Evolutionary conservation across 106 monocot genomes (phyloP), one percentile per base, ranked within the genome.

Genomic region (Phalaenopsis aphrodite): DNA sequence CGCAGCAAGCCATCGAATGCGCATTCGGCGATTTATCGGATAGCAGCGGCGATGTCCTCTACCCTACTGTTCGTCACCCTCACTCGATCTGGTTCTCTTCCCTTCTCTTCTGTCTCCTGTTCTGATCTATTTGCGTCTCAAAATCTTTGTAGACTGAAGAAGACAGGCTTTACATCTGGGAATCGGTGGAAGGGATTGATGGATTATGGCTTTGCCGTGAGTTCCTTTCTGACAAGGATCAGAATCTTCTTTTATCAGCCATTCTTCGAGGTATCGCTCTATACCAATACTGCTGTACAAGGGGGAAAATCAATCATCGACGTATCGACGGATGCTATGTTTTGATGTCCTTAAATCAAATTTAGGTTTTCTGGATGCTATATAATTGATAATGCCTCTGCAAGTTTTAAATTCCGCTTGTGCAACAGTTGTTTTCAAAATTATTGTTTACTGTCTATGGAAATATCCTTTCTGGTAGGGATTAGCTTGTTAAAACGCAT

Each of bases 151-250:
- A 76, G 76, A 30, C 36, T 8, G 30, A 76, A 47, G 76, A 76
- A n/a, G 47, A 8, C 21, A 30, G 52, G 42, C 48, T 48, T 49
- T 76, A 76, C 18, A 14, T 23, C 18, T 81, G 81, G 81, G 81
- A 81, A 76, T 8, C 81, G 3, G 75, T 81, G 10, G 43, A 55
- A 30, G 65, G 64, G 18, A 64, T 81, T 10, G 24, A 75, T 14
- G 81, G 81, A 16, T 46, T 81, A 17, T 81, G 81, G 75, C 24
- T 81, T 8, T 81, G 81, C 37, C 81, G 76, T 11, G 42, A 76
- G 1, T 81, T 81, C 43, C 75, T 81, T 41, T 41, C 75, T 2
- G 61, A 75, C 58, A 30, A 23, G 14, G 23, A 81, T 15, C 75
- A 81, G 39, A 75, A 43, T 45, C 43, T 57, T 5, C 75, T 81